Evolutionary conservation across 306 rosid species (phyloP).

Genomic region (Spatholobus suberectus): DNA sequence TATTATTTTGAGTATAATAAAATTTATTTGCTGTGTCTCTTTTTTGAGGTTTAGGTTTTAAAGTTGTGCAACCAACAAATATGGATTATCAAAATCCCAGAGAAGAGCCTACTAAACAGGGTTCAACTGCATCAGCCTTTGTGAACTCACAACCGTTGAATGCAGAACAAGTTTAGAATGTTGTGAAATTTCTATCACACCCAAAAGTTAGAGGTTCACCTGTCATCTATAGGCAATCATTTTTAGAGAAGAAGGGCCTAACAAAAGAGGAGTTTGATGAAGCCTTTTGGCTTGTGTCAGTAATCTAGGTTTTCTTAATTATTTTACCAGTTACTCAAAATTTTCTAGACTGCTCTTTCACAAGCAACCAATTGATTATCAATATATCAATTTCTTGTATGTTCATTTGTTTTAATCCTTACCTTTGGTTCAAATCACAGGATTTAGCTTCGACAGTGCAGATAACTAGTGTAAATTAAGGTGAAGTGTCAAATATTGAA

Average conservation of each 20-base stretch:
- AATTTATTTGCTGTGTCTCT: conserved; percentile 17
- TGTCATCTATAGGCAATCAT: conserved; percentile 81
- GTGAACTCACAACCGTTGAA: conserved; percentile 85
- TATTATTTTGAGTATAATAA: conserved; percentile 20
- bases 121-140: conserved; percentile 69
- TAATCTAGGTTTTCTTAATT: conserved; percentile 43
- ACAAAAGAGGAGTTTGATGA: conserved; percentile 98
- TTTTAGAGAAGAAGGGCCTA: conserved; percentile 93
- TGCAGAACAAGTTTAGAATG: no score
- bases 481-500: conserved; percentile 42
- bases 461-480: conserved; percentile 70
- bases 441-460: conserved; percentile 76
- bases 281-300: conserved; percentile 91
- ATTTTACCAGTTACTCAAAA: not conserved
- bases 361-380: conserved; percentile 5
- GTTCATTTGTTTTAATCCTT: conserved; percentile 31
- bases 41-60: conserved; percentile 45
- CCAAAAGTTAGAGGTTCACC: conserved; percentile 96
- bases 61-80: conserved; percentile 46
- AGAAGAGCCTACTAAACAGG: conserved; percentile 62
- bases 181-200: conserved; percentile 87
- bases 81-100: conserved; percentile 58
- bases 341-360: not conserved
- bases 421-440: conserved; percentile 51
- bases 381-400: conserved; percentile 7